Evolutionary conservation across 768 basidiomycete species (phyloP), one percentile per base, ranked within the genome.

Genomic region (Pleurotus cornucopiae): DNA sequence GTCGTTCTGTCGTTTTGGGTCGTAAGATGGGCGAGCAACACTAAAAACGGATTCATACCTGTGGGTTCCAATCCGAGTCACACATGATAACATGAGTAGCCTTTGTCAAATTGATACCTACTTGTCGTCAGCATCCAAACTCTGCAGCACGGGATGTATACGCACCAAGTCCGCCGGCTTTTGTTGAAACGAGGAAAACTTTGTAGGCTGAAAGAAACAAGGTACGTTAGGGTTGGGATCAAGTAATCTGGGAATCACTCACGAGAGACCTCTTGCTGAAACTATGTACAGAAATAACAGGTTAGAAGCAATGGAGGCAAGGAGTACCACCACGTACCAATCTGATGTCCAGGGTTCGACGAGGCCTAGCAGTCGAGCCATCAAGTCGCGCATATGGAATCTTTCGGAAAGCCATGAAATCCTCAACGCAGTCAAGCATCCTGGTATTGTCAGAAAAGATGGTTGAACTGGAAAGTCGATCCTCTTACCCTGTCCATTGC

Each of bases 71-170:
- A 46, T 83, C 82, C 0, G 76, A 80, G 66, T 92, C 90, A 60
- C 85, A 88, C 77, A 92, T 87, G 64, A 91, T 84, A 60, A 90
- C 88, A 2, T 83, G 85, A 46, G 88, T 81, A 4, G 91, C 91
- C 57, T 80, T 91, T 54, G 91, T 91, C 49, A 93, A 76, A 63
- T 93, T 93, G 71, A 93, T 90, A 48, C 90, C 89, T 73, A 75
- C 58, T 39, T 14, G 12, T 25, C 13, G 13, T 45, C 47, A 64
- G 61, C 45, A 12, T 18, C 60, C 61, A 41, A 73, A 54, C 60
- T 66, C 57, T 3, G 63, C 67, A 25, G 13, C 25, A 2, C 55
- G 56, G 67, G 65, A 61, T 34, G 11, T 23, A 25, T 2, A 64
- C 69, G 51, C 61, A 80, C 86, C 87, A 26, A 89, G 74, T 49